Evolutionary conservation across 2,329 filamentous ascomycete genomes (phyloP), one percentile per base, ranked within the genome.

Genomic region (Epichloe baconii): DNA sequence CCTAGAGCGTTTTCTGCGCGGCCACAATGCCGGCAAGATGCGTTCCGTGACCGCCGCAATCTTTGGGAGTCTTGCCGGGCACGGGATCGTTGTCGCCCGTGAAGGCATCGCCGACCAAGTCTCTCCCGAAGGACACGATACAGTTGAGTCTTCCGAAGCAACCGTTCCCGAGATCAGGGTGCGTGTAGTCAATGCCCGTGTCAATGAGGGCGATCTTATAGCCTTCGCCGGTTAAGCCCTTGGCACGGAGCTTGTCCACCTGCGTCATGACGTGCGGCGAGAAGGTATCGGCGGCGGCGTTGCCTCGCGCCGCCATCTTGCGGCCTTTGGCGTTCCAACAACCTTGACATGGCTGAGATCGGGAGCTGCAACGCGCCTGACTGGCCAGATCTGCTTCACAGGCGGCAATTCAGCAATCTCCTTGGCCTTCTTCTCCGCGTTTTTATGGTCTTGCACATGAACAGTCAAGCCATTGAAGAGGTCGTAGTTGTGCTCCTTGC

Each of bases 121-220:
- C 72, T 34, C 63, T 66, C 2, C 74, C 73, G 50, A 63, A 64
- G 5, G 65, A 62, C 8, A 77, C 68, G 12, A 74, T 64, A 54
- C 65, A 74, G 0, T 23, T 1, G 0, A 71, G 71, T 23, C 37
- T 10, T 3, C 74, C 74, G 54, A 74, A 75, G 48, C 72, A 70
- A 5, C 71, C 46, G 12, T 37, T 23, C 14, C 82, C 82, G 0
- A 85, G 72, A 21, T 78, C 77, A 2, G 79, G 76, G 57, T 84
- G 80, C 0, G 66, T 73, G 59, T 83, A 84, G 60, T 85, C 80
- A 44, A 82, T 66, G 57, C 77, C 76, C 21, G 69, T 75, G 57
- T 79, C 77, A 21, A 80, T 67, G 10, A 80, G 64, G 38, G 66
- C 77, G 59, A 80, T 63, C 54, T 73, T 76, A 62, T 79, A 65